phyloP scores from a whole-genome alignment of 2,329 filamentous ascomycete species.

The Aspergillus novofumigatus region DNA sequence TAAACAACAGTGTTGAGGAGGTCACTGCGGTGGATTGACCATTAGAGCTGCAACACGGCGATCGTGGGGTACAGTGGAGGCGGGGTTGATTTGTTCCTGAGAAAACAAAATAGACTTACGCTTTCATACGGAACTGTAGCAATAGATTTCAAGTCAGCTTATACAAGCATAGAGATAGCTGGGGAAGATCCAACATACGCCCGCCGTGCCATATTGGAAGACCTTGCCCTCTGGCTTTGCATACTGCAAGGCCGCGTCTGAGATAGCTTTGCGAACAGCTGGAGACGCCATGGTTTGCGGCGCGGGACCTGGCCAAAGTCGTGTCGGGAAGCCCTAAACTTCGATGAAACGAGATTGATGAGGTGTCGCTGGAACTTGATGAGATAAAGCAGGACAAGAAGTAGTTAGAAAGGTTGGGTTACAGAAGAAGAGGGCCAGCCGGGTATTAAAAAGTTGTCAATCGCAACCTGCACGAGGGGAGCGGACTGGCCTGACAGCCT shows the following conservation, averaged over 20 bases:
- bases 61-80: constrained; percentile 30
- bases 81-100: constrained; percentile 24
- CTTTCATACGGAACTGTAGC: constrained; percentile 64
- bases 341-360: background rate
- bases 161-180: background rate
- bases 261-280: constrained; percentile 42
- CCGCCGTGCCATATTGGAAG: constrained; percentile 59
- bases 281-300: constrained; percentile 39
- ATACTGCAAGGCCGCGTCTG: constrained; percentile 46
- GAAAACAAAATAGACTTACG: constrained; percentile 46
- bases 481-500: background rate
- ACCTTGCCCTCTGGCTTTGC: constrained; percentile 47
- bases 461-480: background rate
- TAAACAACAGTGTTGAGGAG: constrained; percentile 90
- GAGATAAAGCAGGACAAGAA: background rate
- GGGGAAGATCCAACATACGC: constrained; percentile 44
- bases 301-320: constrained; percentile 14
- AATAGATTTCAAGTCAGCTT: constrained; percentile 15
- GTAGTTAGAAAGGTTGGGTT: constrained; percentile 5
- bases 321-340: background rate
- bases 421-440: constrained; percentile 10
- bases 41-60: constrained; percentile 32
- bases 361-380: background rate
- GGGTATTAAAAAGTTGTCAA: constrained; percentile 1
- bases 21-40: constrained; percentile 47